phyloP scores from a whole-genome alignment of 1,284 basidiomycete species.

The Ustilago sp. region DNA sequence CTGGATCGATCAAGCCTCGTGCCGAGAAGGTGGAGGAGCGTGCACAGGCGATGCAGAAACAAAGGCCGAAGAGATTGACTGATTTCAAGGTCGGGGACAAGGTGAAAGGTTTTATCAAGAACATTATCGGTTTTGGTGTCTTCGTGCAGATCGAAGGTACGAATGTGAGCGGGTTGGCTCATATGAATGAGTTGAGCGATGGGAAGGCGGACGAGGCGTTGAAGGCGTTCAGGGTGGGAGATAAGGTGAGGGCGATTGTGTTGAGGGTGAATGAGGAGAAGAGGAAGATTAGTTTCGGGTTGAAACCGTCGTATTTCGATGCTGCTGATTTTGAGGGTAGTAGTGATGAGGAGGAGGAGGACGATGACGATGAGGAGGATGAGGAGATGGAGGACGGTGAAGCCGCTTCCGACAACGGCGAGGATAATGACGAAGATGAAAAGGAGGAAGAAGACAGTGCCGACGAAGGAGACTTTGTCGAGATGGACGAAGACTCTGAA shows the following conservation, averaged over 20 bases:
- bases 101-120: constrained; percentile 68
- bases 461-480: constrained; percentile 41
- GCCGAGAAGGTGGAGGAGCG: constrained; percentile 69
- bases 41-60: constrained; percentile 19
- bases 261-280: constrained; percentile 80
- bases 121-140: constrained; percentile 86
- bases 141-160: constrained; percentile 89
- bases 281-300: constrained; percentile 83
- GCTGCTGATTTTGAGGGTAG: constrained; percentile 69
- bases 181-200: constrained; percentile 74
- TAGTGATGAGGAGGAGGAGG: constrained; percentile 72
- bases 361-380: constrained; percentile 55
- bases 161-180: constrained; percentile 88
- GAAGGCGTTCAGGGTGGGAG: constrained; percentile 85
- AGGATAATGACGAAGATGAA: constrained; percentile 50
- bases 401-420: constrained; percentile 54
- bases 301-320: constrained; percentile 88
- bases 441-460: constrained; percentile 48
- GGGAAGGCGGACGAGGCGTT: constrained; percentile 75
- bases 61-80: constrained; percentile 36
- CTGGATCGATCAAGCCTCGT: constrained; percentile 67
- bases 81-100: constrained; percentile 69
- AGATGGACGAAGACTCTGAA: constrained; percentile 62
- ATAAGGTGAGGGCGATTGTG: constrained; percentile 84
- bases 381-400: constrained; percentile 49